A percentile compares a stretch with the other conserved stretches of the same genome.
These are phyloP conservation scores for Penicillium corylophilum DNA, from an alignment of 2,329 filamentous ascomycete genomes.

Conservation along the genomic window DNA sequence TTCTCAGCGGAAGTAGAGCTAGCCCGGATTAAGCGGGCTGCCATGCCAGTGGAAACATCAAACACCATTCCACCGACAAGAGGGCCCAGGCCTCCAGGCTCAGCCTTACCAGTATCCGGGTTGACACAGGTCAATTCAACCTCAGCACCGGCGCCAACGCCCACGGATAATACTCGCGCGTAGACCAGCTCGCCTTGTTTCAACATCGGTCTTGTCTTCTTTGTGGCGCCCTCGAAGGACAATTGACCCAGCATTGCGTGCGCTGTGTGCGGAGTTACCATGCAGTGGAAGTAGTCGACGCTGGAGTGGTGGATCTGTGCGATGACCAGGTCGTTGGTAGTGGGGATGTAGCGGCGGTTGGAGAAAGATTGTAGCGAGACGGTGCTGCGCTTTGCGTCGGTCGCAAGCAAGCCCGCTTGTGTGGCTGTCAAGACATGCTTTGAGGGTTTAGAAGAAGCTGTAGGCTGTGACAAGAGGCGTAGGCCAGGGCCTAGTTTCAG, in stretches of 20 bases:
- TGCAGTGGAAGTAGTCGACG: slow-evolving; percentile 76
- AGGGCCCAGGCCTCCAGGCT: slow-evolving; percentile 82
- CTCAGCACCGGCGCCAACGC: slow-evolving; percentile 80
- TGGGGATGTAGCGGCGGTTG: slow-evolving; percentile 68
- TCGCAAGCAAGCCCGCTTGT: slow-evolving; percentile 37
- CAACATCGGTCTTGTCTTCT: slow-evolving; percentile 84
- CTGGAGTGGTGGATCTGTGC: slow-evolving; percentile 76
- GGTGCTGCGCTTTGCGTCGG: slow-evolving; percentile 42
- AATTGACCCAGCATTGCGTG: slow-evolving; percentile 76
- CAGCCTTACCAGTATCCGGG: slow-evolving; percentile 78
- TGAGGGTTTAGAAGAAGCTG: slow-evolving; percentile 60
- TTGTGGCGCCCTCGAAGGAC: slow-evolving; percentile 88
- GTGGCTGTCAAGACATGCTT: slow-evolving; percentile 39
- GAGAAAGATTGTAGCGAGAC: slow-evolving; percentile 37
- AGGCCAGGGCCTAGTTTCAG: slow-evolving; percentile 82
- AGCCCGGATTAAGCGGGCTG: slow-evolving; percentile 65
- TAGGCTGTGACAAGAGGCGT: slow-evolving; percentile 73
- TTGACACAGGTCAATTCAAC: slow-evolving; percentile 89
- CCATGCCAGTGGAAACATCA: slow-evolving; percentile 73
- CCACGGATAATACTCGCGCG: slow-evolving; percentile 74
- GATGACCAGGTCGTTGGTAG: slow-evolving; percentile 81
- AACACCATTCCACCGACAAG: slow-evolving; percentile 85
- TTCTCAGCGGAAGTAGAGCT: slow-evolving; percentile 37
- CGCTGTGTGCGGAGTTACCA: slow-evolving; percentile 64
- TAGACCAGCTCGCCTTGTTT: slow-evolving; percentile 77